Conservation (phyloP, 495 filamentous ascomycete genomes). For the Podospora pseudocomata region DNA sequence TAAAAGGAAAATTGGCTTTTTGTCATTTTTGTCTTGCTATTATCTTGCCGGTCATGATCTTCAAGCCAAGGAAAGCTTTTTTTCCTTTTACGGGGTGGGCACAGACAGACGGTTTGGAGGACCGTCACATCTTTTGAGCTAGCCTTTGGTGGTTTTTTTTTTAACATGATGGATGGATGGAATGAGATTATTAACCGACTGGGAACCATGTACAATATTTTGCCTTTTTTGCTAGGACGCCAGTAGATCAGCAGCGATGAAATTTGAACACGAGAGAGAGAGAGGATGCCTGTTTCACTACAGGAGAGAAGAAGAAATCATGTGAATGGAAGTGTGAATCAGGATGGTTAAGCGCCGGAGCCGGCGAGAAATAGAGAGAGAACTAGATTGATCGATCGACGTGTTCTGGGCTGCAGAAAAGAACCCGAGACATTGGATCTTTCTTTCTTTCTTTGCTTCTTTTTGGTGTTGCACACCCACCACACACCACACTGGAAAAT, state of each 20-base stretch:
- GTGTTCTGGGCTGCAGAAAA: not conserved
- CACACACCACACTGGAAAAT: not conserved
- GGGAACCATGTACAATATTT: not conserved
- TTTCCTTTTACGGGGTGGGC: not conserved
- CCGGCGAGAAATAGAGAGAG: not conserved
- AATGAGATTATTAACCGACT: not conserved
- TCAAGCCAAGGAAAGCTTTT: not conserved
- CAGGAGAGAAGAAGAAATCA: too few relatives aligned
- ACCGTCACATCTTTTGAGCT: too few relatives aligned
- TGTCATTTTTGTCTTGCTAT: not conserved
- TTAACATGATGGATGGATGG: not conserved
- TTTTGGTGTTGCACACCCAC: not conserved
- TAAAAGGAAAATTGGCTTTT: not conserved
- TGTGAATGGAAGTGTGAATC: not conserved
- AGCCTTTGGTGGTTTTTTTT: not conserved
- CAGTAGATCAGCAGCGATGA: too few relatives aligned
- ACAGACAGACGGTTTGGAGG: not conserved
- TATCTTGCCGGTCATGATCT: not conserved
- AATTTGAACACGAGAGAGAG: not conserved
- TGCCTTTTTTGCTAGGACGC: not conserved
- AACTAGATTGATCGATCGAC: not conserved
- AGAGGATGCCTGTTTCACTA: not conserved
- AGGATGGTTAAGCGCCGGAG: not conserved
- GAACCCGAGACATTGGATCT: not conserved
- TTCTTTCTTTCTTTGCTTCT: not conserved